Evolutionary conservation across 1,284 basidiomycete species (phyloP).

Genomic region (Thelephora terrestris): DNA sequence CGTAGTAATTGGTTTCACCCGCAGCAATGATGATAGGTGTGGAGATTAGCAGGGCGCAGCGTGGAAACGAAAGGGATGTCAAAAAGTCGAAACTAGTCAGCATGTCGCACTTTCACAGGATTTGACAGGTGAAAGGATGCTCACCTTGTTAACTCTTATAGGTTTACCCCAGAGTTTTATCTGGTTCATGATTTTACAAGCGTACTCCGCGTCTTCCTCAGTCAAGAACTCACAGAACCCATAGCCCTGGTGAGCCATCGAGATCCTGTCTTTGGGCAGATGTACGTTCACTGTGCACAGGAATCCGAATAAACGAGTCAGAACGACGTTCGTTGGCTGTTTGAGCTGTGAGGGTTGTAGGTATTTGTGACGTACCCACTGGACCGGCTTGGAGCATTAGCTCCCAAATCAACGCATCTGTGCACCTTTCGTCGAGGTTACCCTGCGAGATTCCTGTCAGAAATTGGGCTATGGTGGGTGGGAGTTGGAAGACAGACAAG

Average conservation of each 20-base stretch:
- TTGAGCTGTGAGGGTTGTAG: background rate
- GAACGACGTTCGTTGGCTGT: slow-evolving; percentile 5
- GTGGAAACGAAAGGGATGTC: background rate
- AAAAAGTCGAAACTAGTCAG: too few relatives aligned
- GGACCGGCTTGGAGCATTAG: slow-evolving; percentile 98
- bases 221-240: slow-evolving; percentile 99
- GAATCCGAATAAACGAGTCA: slow-evolving; percentile 7
- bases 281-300: slow-evolving; percentile 79
- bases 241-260: slow-evolving; percentile 96
- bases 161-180: slow-evolving; percentile 99
- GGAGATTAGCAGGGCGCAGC: background rate
- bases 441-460: slow-evolving; percentile 44
- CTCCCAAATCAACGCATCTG: slow-evolving; percentile 95
- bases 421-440: slow-evolving; percentile 91
- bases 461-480: background rate
- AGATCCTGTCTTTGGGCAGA: slow-evolving; percentile 98
- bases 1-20: slow-evolving; percentile 1
- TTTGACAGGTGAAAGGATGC: slow-evolving; percentile 17
- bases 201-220: slow-evolving; percentile 97
- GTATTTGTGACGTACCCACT: slow-evolving; percentile 58
- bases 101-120: too few relatives aligned
- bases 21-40: slow-evolving; percentile 3
- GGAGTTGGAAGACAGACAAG: slow-evolving; percentile 41
- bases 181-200: slow-evolving; percentile 99
- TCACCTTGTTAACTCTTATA: slow-evolving; percentile 94